Evolutionary conservation across 2,329 filamentous ascomycete species (phyloP), one percentile per base, ranked within the genome.

Genomic region (Aureobasidium subglaciale): DNA sequence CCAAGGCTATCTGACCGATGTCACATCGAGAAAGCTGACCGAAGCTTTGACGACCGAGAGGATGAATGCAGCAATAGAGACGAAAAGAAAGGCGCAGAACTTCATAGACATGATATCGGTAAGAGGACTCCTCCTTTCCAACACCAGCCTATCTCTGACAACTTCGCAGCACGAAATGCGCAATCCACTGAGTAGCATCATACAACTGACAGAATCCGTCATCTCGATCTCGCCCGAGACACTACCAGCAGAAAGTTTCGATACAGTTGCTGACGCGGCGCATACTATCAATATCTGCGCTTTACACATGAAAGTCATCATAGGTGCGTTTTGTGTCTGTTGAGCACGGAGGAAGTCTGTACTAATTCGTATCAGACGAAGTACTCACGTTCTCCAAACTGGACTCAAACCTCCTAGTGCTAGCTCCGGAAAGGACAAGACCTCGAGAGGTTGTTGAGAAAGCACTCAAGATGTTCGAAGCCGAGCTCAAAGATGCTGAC

Each of bases 351-450:
- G n/a, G n/a, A n/a, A n/a, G n/a, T n/a, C n/a, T n/a, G n/a, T n/a
- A n/a, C n/a, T n/a, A n/a, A n/a, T n/a, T n/a, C n/a, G n/a, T n/a
- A 73, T 76, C 9, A n/a, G 73, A 76, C 58, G 74, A 77, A 55
- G 68, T 77, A 6, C 64, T 76, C 1, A 75, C 72, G 0, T 61
- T 75, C 10, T 73, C 69, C 35, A 75, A 75, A 50, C 68, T 76
- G 15, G 73, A 75, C 35, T 73, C 73, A 0, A 71, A 69, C 58
- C 65, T 76, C 3, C 62, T 77, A 1, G 63, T 63, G 0, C 57
- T 66, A 18, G 59, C 60, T 9, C 63, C 63, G 1, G 60, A 60
- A n/a, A 55, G 45, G 5, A 58, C 58, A 4, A 41, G 56, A 24
- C 57, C 63, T 10, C 32, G 60, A 11, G 52, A 54, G 11, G 55